Base-by-base conservation (phyloP, 805 yeast species). In the Saccharomycopsis selenospora region DNA sequence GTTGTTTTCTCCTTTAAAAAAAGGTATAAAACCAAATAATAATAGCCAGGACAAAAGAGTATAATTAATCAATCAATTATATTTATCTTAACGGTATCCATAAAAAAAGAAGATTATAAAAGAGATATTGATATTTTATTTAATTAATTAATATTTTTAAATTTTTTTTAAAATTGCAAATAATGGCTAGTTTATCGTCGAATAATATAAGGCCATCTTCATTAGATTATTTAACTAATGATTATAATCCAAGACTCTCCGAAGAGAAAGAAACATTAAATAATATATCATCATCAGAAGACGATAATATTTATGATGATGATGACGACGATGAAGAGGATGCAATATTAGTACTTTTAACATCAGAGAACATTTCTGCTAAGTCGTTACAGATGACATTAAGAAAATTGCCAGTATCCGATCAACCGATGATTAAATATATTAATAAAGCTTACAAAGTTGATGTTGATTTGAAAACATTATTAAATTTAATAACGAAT, bases 341-440 rank as follows among this genome's bases (percentile, higher is more conserved):
- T 18, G 54, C 56, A 20, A 36, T 53, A 10, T 27, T 53, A 13
- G 20, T 49, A 4, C 18, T 53, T 3, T 36, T 53, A 18, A 23
- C 54, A 6, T 23, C 36, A 3, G 55, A 52, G 2, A 24, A 43
- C 8, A 48, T 53, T 13, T 18, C 47, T 3, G 33, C 50, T 7
- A 30, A 41, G n/a, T 45, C 51, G 5, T 36, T 53, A 10, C 48
- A 43, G 5, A 22, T 48, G 10, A 53, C 47, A 14, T 24, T 53
- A 7, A 23, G 51, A 30, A 48, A 40, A 22, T 38, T 53, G 17
- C 56, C 56, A 10, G 30, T 53, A 3, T 42, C 50, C 13, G 56
- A 53, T 36, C 47, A 53, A 29, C 54, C 56, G 10, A 29, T 53
- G 14, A 40, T 53, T 36, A 53, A 50, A 29, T 53, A 47, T 20